Conservation (phyloP, 306 rosid genomes). For the Vigna nakashimae region DNA sequence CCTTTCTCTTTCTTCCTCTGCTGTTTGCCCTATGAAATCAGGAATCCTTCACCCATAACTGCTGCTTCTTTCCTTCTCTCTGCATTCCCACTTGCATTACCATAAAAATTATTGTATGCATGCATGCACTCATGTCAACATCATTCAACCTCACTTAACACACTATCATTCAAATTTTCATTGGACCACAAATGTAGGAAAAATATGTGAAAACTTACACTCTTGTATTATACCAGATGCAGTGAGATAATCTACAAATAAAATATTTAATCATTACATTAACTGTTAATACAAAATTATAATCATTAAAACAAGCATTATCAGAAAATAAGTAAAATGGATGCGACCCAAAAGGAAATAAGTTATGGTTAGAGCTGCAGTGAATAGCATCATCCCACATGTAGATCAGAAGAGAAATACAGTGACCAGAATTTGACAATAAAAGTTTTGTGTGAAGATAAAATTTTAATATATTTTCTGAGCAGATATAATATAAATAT, state of each 20-base stretch:
- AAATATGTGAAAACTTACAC: background rate
- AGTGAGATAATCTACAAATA: background rate
- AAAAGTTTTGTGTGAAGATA: too few relatives aligned
- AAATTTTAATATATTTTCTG: too few relatives aligned
- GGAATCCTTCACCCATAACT: background rate
- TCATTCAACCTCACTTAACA: background rate
- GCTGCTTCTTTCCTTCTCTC: background rate
- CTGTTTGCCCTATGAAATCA: slow-evolving; percentile 9
- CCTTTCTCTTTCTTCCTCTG: background rate
- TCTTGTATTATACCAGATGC: background rate
- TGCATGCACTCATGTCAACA: slow-evolving; percentile 4
- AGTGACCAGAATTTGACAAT: too few relatives aligned
- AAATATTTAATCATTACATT: too few relatives aligned
- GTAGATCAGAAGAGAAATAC: too few relatives aligned
- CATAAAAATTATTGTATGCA: background rate
- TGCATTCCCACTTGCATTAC: slow-evolving; percentile 33
- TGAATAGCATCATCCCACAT: too few relatives aligned
- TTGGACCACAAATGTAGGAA: background rate
- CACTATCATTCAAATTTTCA: background rate
- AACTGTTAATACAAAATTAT: too few relatives aligned
- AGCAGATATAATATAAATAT: too few relatives aligned
- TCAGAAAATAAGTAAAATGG: too few relatives aligned
- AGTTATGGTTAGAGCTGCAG: too few relatives aligned
- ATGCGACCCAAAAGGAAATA: too few relatives aligned
- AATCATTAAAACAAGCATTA: too few relatives aligned